Base-by-base conservation (phyloP, 75 land plant species). In the Azolla pinnata region DNA sequence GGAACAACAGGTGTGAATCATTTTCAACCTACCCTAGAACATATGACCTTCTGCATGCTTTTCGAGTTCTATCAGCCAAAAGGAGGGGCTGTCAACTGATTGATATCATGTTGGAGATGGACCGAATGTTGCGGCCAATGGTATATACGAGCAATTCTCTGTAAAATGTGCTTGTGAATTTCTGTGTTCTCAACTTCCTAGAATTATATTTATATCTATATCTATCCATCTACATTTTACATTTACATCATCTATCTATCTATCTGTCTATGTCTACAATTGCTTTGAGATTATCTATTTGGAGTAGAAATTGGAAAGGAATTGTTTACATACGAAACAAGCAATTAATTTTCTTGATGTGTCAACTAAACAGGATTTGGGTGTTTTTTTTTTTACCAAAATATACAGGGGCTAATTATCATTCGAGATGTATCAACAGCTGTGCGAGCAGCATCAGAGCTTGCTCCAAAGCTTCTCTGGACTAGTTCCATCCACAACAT, bases 21-120 rank as follows among this genome's bases (percentile, higher is more conserved):
- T 87, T 87, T 59, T 87, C 92, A 32, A 87, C 87, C 25, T 87
- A 87, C 52, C 92, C 92, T 8, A 79, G 92, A 16, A 70, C 87
- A 50, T 87, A 87, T 69, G 92, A 87, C 65, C 53, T 87, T 49
- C 55, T 87, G 53, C 92, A 87, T 74, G 92, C 90, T 14, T 73
- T 61, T 61, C 68, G 69, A 69, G 71, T 89, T 2, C 83, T 88
- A 56, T 88, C 98, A 17, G 60, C 57, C 14, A 53, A 33, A 31
- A 79, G 66, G 28, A 70, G 67, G 27, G 82, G 80, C 48, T 84
- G 92, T 70, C 38, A 45, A 48, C 50, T 84, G 27, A 85, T 75
- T 62, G 85, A 84, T 67, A 73, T 87, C 23, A 63, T 87, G 74
- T 68, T 87, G 56, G 92, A 87, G 67, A 85, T 84, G 80, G 92